These are phyloP conservation scores for Dichotomopilus funicola DNA, from an alignment of 2,329 filamentous ascomycete genomes.

Conservation along the genomic window DNA sequence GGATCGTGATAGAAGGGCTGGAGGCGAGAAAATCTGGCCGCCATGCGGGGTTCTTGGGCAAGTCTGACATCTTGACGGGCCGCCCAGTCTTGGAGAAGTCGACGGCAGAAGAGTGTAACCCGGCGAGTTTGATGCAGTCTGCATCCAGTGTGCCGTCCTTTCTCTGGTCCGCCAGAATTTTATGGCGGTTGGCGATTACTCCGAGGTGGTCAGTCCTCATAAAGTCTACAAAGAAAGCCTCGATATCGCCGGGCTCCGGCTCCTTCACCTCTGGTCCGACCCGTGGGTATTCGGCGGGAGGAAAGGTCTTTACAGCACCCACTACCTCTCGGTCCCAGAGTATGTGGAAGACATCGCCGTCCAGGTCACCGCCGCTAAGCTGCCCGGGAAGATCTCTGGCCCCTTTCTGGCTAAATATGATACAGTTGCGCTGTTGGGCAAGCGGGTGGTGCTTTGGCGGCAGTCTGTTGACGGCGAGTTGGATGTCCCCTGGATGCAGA, in stretches of 20 bases:
- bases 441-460: conserved; percentile 57
- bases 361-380: conserved; percentile 74
- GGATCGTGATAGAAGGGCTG: conserved; percentile 38
- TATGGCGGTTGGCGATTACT: conserved; percentile 57
- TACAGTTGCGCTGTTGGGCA: conserved; percentile 58
- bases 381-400: conserved; percentile 68
- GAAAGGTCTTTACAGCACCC: conserved; percentile 39
- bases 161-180: conserved; percentile 56
- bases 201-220: conserved; percentile 63
- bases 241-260: conserved; percentile 61
- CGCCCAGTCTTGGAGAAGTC: conserved; percentile 73
- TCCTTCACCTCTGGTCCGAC: conserved; percentile 55
- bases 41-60: conserved; percentile 35
- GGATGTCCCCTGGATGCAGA: conserved; percentile 75
- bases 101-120: conserved; percentile 63
- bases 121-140: conserved; percentile 50
- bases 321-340: conserved; percentile 56
- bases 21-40: conserved; percentile 50
- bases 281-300: conserved; percentile 64
- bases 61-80: conserved; percentile 39
- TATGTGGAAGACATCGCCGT: conserved; percentile 75
- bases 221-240: conserved; percentile 72
- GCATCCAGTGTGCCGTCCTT: conserved; percentile 43
- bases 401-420: conserved; percentile 70
- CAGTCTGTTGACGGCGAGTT: conserved; percentile 55